Evolutionary conservation across 2,329 filamentous ascomycete genomes (phyloP), one percentile per base, ranked within the genome.

Genomic region (Colletotrichum tabaci): DNA sequence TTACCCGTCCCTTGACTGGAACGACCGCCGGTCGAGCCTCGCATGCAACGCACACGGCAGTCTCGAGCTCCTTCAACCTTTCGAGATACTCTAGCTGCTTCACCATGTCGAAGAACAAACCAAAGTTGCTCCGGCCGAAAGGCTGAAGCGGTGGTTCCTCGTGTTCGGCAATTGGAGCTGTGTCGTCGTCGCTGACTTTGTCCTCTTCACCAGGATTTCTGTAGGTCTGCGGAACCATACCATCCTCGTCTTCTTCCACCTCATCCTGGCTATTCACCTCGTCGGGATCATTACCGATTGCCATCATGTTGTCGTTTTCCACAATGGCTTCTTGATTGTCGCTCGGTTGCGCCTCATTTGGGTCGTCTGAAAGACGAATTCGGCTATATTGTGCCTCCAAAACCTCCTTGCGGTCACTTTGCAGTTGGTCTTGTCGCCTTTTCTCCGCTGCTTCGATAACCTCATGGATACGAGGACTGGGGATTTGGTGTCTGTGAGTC

Each of bases 81-180:
- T 65, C 40, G 0, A 74, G 53, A 0, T 78, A 35, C 0, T 52
- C n/a, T 0, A 82, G 66, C 0, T 79, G 47, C 0, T 13, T 12
- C 0, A 30, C 10, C 65, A 81, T 75, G 7, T 78, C 55, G 2
- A 78, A 67, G 0, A 2, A 1, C 0, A 76, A 75, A 0, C 79
- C 77, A 18, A 80, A 76, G 0, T 38, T 52, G 4, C 61, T 60
- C 6, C 4, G 21, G 2, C 63, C 71, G 4, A 73, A 73, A 9
- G 67, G 67, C 0, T 53, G 3, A 2, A 73, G 57, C 12, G 2
- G 18, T 1, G 18, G 38, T 4, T 40, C 40, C 2, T 53, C 40
- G 6, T 26, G 6, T 23, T 61, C 18, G 3, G n/a, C 12, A 1
- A 16, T 15, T 0, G 57, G 13, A 21, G 2, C 26, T 46, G 57